These are phyloP conservation scores for Hemisphaericaspora subhashii DNA, from an alignment of 1,139 yeast genomes.

Conservation along the genomic window DNA sequence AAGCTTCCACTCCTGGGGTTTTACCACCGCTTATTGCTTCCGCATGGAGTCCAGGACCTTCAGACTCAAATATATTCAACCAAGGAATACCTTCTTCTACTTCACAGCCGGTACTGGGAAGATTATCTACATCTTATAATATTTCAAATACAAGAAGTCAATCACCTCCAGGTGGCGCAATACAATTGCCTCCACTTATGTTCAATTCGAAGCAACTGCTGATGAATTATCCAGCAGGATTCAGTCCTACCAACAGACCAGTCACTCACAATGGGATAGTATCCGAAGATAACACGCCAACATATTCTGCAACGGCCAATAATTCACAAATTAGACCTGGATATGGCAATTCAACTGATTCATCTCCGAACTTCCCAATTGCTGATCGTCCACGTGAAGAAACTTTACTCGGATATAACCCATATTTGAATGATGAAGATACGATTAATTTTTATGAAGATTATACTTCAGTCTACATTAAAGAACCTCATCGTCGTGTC, in stretches of 20 bases:
- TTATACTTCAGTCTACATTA: slow-evolving; percentile 39
- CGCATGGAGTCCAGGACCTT: slow-evolving; percentile 6
- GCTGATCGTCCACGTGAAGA: slow-evolving; percentile 2
- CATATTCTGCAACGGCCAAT: not conserved
- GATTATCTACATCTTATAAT: slow-evolving; percentile 11
- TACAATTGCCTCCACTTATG: slow-evolving; percentile 17
- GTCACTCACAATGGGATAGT: not conserved
- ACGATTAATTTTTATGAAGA: slow-evolving; percentile 44
- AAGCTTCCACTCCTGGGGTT: slow-evolving; percentile 4
- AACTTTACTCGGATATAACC: slow-evolving; percentile 21
- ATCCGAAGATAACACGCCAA: not conserved
- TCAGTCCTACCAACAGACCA: not conserved
- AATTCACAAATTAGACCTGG: not conserved
- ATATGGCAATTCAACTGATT: not conserved
- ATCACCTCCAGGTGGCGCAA: slow-evolving; percentile 6
- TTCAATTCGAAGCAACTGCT: slow-evolving; percentile 2
- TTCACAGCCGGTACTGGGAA: slow-evolving; percentile 4
- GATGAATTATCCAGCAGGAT: not conserved
- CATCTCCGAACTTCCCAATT: slow-evolving; percentile 5
- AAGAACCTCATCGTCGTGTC: slow-evolving; percentile 33
- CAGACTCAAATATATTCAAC: slow-evolving; percentile 1
- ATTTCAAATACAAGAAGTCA: slow-evolving; percentile 12
- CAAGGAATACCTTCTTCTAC: not conserved
- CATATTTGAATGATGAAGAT: slow-evolving; percentile 24
- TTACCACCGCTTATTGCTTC: slow-evolving; percentile 7